These are phyloP conservation scores for Taxillus chinensis DNA, from an alignment of 164 flowering plant species.

Conservation along the genomic window DNA sequence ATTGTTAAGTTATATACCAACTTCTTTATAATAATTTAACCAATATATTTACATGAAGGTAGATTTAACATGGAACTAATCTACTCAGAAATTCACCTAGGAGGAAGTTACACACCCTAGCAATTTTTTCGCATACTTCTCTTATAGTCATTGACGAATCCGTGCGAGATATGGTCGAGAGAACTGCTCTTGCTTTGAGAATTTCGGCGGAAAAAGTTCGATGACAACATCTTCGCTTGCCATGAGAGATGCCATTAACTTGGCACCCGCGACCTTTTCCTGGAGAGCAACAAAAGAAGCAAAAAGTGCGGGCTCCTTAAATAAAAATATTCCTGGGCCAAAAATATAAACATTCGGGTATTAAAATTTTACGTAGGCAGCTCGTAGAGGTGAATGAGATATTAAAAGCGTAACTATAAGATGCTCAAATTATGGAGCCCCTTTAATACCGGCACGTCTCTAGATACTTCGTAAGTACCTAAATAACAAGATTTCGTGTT, in stretches of 20 bases:
- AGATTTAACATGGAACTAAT: too few relatives aligned
- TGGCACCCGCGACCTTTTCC: constrained; percentile 72
- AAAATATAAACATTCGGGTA: too few relatives aligned
- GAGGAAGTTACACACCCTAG: constrained; percentile 30
- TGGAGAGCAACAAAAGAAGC: constrained; percentile 17
- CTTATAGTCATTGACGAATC: constrained; percentile 45
- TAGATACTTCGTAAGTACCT: too few relatives aligned
- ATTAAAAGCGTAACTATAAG: too few relatives aligned
- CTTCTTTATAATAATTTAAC: too few relatives aligned
- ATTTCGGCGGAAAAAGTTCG: constrained; percentile 44
- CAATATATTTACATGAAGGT: too few relatives aligned
- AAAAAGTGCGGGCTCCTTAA: not conserved
- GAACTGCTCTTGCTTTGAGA: constrained; percentile 47
- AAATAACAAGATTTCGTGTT: too few relatives aligned
- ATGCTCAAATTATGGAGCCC: too few relatives aligned
- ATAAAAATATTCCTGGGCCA: not conserved
- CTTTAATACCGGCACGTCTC: too few relatives aligned
- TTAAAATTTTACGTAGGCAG: too few relatives aligned
- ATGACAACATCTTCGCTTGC: constrained; percentile 61
- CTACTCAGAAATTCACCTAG: not conserved
- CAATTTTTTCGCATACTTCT: constrained; percentile 41
- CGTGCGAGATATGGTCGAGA: constrained; percentile 26
- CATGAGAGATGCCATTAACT: constrained; percentile 73
- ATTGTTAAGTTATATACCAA: too few relatives aligned
- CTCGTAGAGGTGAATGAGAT: too few relatives aligned